A percentile compares a stretch with the other conserved stretches of the same genome.
Evolutionary conservation across 2,329 filamentous ascomycete genomes (phyloP).

Genomic region (Pseudogymnoascus sp.): DNA sequence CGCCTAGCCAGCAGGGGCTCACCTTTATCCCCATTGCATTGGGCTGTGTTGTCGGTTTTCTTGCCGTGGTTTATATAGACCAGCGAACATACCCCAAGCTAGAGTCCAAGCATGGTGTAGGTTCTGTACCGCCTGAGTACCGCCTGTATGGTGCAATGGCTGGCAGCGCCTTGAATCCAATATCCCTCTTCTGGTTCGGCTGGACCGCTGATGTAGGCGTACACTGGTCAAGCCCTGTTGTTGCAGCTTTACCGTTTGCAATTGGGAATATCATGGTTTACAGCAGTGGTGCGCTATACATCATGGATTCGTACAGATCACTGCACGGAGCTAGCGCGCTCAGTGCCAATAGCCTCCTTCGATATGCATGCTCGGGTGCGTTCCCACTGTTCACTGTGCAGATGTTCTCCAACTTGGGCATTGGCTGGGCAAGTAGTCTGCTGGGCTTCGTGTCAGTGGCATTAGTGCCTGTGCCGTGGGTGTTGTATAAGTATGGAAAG

Average conservation of each 20-base stretch:
- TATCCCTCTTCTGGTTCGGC: slow-evolving; percentile 50
- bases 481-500: slow-evolving; percentile 31
- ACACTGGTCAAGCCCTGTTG: slow-evolving; percentile 42
- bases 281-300: slow-evolving; percentile 7
- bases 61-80: slow-evolving; percentile 13
- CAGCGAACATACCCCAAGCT: slow-evolving; percentile 7
- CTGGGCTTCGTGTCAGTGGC: slow-evolving; percentile 30
- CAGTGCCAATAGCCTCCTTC: slow-evolving; percentile 8
- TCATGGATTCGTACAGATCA: slow-evolving; percentile 8
- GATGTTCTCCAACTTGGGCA: slow-evolving; percentile 29
- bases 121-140: slow-evolving; percentile 40
- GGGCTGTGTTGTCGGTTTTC: slow-evolving; percentile 2
- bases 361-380: slow-evolving; percentile 5
- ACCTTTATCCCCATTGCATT: slow-evolving; percentile 9
- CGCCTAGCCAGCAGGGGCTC: slow-evolving; percentile 18
- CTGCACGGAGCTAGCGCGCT: slow-evolving; percentile 8
- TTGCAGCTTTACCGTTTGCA: slow-evolving; percentile 8
- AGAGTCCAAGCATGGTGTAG: slow-evolving; percentile 1
- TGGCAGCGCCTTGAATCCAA: slow-evolving; percentile 40
- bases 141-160: slow-evolving; percentile 49
- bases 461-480: slow-evolving; percentile 34
- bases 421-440: slow-evolving; percentile 31
- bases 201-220: slow-evolving; percentile 41
- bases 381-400: slow-evolving; percentile 10
- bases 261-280: slow-evolving; percentile 31